phyloP scores from a whole-genome alignment of 352 stramenopile genomes.

The Globisporangium radiosum region DNA sequence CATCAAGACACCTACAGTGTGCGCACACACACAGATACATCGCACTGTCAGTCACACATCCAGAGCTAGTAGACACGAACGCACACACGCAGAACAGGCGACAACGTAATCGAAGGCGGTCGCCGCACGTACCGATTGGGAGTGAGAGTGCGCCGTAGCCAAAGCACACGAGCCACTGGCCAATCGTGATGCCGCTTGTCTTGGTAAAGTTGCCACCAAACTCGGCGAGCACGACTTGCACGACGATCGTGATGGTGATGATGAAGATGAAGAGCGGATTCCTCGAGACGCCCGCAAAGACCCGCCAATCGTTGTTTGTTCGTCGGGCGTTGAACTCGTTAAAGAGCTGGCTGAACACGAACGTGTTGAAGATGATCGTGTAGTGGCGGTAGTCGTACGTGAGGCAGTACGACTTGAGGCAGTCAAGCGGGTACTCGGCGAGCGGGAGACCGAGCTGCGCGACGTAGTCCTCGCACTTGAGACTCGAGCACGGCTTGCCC shows the following conservation, averaged over 20 bases:
- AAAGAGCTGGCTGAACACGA: slow-evolving; percentile 96
- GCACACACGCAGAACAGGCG: neutral
- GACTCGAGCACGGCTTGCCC: slow-evolving; percentile 35
- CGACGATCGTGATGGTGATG: slow-evolving; percentile 85
- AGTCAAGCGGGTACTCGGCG: slow-evolving; percentile 39
- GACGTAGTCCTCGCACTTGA: slow-evolving; percentile 59
- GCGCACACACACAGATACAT: neutral
- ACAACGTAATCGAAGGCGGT: neutral
- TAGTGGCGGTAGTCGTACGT: slow-evolving; percentile 90
- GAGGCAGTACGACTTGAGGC: slow-evolving; percentile 37
- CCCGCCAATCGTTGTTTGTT: slow-evolving; percentile 94
- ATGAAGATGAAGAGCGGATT: slow-evolving; percentile 94
- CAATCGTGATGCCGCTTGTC: slow-evolving; percentile 56
- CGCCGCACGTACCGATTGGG: slow-evolving; percentile 45
- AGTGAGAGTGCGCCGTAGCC: slow-evolving; percentile 54
- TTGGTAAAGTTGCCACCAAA: slow-evolving; percentile 90
- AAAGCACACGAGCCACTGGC: slow-evolving; percentile 58
- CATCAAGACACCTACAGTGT: slow-evolving; percentile 58
- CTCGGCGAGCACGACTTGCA: slow-evolving; percentile 95
- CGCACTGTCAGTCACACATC: neutral
- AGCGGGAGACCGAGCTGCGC: slow-evolving; percentile 22
- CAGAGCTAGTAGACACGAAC: neutral
- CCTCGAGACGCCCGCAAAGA: slow-evolving; percentile 88
- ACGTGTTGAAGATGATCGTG: slow-evolving; percentile 98
- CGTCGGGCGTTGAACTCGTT: slow-evolving; percentile 80